These are phyloP conservation scores for Salinomyces thailandicus DNA, from an alignment of 2,329 filamentous ascomycete species.

Conservation along the genomic window DNA sequence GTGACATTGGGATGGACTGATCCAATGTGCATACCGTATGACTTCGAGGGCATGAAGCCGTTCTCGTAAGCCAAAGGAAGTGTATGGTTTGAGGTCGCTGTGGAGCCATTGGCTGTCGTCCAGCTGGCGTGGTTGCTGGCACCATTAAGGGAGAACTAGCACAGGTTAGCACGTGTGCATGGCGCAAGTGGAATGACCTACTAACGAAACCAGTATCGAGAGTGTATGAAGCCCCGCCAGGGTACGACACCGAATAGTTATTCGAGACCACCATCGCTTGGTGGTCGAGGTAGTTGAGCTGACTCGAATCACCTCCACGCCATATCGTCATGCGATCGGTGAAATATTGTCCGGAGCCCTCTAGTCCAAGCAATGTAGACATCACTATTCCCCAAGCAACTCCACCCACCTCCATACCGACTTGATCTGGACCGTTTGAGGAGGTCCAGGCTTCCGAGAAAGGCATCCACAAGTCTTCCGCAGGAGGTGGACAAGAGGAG, in stretches of 20 bases:
- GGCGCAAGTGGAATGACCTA: too few relatives aligned
- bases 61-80: constrained; percentile 5
- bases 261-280: constrained; percentile 5
- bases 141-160: too few relatives aligned
- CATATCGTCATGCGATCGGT: constrained; percentile 4
- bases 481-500: constrained; percentile 6
- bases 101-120: not conserved
- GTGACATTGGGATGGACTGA: constrained; percentile 8
- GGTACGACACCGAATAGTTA: constrained; percentile 6
- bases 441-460: not conserved
- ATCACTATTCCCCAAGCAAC: constrained; percentile 6
- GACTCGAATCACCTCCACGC: not conserved
- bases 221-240: constrained; percentile 6
- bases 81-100: not conserved
- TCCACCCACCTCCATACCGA: not conserved
- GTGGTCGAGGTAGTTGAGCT: constrained; percentile 1
- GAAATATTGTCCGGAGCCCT: constrained; percentile 4
- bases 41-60: constrained; percentile 9
- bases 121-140: too few relatives aligned
- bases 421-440: not conserved
- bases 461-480: constrained; percentile 3
- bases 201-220: constrained; percentile 8
- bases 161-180: too few relatives aligned
- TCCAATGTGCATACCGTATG: constrained; percentile 12
- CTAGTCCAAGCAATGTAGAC: constrained; percentile 7